A percentile compares a stretch with the other conserved stretches of the same genome.
Conservation (phyloP, 805 yeast genomes). For the Ogataea wickerhamii region DNA sequence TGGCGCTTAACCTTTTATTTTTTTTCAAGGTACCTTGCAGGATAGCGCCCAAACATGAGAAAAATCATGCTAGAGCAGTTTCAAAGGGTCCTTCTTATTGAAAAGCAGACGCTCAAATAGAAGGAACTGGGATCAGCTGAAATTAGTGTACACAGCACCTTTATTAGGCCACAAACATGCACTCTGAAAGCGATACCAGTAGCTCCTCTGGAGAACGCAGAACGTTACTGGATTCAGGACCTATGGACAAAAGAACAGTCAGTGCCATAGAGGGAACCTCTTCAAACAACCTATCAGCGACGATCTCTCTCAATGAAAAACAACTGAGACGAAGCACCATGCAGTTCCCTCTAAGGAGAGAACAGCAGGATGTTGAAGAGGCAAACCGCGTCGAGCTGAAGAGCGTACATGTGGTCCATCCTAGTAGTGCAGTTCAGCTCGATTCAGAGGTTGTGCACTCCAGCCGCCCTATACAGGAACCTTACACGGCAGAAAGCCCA, state of each 20-base stretch:
- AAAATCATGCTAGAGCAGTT: no score
- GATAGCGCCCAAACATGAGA: no score
- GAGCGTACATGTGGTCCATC: slow-evolving; percentile 10
- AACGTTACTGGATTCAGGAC: neutral
- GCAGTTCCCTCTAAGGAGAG: slow-evolving; percentile 12
- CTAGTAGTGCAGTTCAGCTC: neutral
- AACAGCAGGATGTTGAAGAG: neutral
- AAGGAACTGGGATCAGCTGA: no score
- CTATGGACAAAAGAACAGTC: neutral
- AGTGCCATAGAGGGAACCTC: slow-evolving; percentile 9
- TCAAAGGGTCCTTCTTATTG: no score
- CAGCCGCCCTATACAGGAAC: neutral
- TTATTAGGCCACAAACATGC: neutral
- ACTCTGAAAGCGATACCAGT: neutral
- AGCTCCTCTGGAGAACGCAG: neutral
- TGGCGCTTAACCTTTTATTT: no score
- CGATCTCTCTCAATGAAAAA: neutral
- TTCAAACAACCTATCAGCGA: slow-evolving; percentile 2
- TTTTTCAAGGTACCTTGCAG: no score
- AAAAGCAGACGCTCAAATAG: no score
- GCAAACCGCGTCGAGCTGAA: slow-evolving; percentile 5
- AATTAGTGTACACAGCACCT: no score
- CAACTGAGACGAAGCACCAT: slow-evolving; percentile 15
- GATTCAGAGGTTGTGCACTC: neutral
- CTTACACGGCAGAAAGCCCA: neutral